Evolutionary conservation across 2,329 filamentous ascomycete species (phyloP).

Genomic region (Zymoseptoria brevis): DNA sequence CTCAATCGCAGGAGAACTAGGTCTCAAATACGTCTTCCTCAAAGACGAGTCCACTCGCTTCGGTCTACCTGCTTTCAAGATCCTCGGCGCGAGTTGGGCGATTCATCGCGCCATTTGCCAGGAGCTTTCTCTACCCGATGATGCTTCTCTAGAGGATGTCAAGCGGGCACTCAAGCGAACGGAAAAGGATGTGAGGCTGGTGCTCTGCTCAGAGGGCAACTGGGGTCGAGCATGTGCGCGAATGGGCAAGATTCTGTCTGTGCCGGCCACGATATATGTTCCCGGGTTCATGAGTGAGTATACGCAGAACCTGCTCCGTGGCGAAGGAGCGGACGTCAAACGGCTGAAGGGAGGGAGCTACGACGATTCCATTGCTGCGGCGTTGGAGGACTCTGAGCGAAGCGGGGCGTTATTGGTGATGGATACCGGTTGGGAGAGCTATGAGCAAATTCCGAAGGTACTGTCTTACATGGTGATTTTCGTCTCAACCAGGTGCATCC

Average conservation of each 20-base stretch:
- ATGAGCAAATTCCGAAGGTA: slow-evolving; percentile 57
- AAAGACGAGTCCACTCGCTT: slow-evolving; percentile 66
- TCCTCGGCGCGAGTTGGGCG: slow-evolving; percentile 70
- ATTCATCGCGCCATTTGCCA: slow-evolving; percentile 50
- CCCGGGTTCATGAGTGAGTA: slow-evolving; percentile 49
- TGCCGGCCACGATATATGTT: slow-evolving; percentile 55
- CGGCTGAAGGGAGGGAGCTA: slow-evolving; percentile 51
- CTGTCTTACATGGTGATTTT: too few relatives aligned
- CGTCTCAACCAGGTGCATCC: too few relatives aligned
- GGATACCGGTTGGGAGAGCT: slow-evolving; percentile 61
- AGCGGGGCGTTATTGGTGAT: slow-evolving; percentile 51
- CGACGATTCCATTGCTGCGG: slow-evolving; percentile 53
- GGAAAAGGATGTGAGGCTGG: slow-evolving; percentile 36
- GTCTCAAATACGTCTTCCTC: slow-evolving; percentile 51
- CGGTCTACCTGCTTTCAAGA: slow-evolving; percentile 69
- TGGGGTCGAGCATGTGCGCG: slow-evolving; percentile 65
- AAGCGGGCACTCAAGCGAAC: slow-evolving; percentile 22
- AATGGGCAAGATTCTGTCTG: slow-evolving; percentile 54
- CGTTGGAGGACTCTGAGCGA: slow-evolving; percentile 35
- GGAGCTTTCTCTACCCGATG: slow-evolving; percentile 37
- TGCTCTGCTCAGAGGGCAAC: slow-evolving; percentile 67
- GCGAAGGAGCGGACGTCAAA: slow-evolving; percentile 56
- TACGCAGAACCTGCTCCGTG: slow-evolving; percentile 48
- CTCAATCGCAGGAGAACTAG: slow-evolving; percentile 49
- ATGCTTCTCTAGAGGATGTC: slow-evolving; percentile 39